A percentile compares a stretch with the other conserved stretches of the same genome.
phyloP scores from a whole-genome alignment of 192 early-diverging fungal species.

The Podila epigama region DNA sequence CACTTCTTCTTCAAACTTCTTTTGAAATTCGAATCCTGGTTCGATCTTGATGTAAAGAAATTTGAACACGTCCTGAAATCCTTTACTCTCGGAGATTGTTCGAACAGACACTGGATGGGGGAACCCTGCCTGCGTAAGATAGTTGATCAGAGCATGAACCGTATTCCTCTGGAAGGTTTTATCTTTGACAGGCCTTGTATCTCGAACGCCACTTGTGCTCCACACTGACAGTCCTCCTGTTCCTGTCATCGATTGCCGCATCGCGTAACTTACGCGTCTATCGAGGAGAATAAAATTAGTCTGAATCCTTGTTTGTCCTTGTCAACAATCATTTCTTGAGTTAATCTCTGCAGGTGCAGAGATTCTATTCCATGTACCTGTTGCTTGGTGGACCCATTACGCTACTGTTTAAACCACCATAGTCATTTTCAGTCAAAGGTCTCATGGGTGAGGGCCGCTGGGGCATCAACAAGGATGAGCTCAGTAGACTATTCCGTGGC shows the following conservation, averaged over 20 bases:
- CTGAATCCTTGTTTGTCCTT: not conserved
- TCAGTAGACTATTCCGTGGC: slow-evolving; percentile 13
- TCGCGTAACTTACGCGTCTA: slow-evolving; percentile 11
- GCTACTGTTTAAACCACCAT: slow-evolving; percentile 21
- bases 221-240: not conserved
- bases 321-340: not conserved
- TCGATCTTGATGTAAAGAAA: slow-evolving; percentile 72
- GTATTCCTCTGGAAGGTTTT: slow-evolving; percentile 55
- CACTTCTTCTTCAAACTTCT: slow-evolving; percentile 78
- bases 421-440: slow-evolving; percentile 17
- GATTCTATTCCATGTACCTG: not conserved
- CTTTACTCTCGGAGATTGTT: slow-evolving; percentile 61
- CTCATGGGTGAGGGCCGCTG: slow-evolving; percentile 39
- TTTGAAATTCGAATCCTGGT: slow-evolving; percentile 61
- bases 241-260: slow-evolving; percentile 25
- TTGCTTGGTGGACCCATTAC: slow-evolving; percentile 33
- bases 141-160: slow-evolving; percentile 60
- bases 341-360: not conserved
- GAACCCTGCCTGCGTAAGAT: slow-evolving; percentile 65
- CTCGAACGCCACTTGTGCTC: slow-evolving; percentile 4
- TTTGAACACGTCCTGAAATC: slow-evolving; percentile 77
- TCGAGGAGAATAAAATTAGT: not conserved
- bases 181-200: slow-evolving; percentile 52
- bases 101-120: slow-evolving; percentile 48
- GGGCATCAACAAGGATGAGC: slow-evolving; percentile 12